Percentiles rank a stretch among this genome's conserved stretches.
phyloP scores from a whole-genome alignment of 2,329 filamentous ascomycete species.

The Cladosporium sp. region DNA sequence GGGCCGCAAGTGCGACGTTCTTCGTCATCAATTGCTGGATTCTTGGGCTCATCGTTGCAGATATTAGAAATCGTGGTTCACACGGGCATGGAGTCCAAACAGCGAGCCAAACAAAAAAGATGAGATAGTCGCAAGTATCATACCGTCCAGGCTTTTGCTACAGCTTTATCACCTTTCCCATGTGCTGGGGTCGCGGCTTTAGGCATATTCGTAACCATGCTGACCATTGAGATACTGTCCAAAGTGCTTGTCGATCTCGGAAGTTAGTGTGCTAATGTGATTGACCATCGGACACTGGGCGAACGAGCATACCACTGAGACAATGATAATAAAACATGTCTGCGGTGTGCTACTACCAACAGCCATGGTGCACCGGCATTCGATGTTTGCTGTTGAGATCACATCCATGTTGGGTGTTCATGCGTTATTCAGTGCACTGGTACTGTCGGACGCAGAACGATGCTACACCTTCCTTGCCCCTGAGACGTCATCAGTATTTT shows the following conservation, averaged over 20 bases:
- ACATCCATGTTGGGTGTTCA: too few relatives aligned
- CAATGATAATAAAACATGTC: not conserved
- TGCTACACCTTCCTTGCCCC: too few relatives aligned
- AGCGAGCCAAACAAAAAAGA: not conserved
- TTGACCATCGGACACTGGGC: not conserved
- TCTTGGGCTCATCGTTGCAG: conserved; percentile 74
- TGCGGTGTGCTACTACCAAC: not conserved
- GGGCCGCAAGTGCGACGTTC: conserved; percentile 73
- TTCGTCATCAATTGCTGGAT: conserved; percentile 88
- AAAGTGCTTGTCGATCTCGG: not conserved
- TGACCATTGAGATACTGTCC: not conserved
- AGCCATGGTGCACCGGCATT: too few relatives aligned
- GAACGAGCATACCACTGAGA: not conserved
- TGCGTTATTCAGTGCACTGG: too few relatives aligned
- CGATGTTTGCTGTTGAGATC: too few relatives aligned
- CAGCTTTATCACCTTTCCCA: not conserved
- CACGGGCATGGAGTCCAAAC: not conserved
- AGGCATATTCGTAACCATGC: not conserved
- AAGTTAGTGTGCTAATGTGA: not conserved
- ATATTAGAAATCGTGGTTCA: conserved; percentile 47
- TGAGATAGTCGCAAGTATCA: not conserved
- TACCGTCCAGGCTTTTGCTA: not conserved
- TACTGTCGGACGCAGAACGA: too few relatives aligned
- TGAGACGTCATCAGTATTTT: too few relatives aligned
- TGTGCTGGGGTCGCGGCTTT: not conserved